phyloP scores from a whole-genome alignment of 2,329 filamentous ascomycete genomes.

The Penicillium sp. region DNA sequence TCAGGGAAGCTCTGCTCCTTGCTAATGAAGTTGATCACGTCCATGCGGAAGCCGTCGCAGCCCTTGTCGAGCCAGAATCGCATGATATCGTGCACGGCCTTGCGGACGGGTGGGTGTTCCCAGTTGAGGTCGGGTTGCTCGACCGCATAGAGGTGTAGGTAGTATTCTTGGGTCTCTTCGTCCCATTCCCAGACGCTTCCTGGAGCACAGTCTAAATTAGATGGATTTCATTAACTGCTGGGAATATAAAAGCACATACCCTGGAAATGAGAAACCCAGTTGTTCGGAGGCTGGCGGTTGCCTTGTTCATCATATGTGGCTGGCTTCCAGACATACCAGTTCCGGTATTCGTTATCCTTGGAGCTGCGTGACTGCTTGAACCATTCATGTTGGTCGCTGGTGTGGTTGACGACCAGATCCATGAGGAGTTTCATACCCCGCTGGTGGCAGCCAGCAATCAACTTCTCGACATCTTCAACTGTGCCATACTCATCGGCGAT shows the following conservation, averaged over 20 bases:
- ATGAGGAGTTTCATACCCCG: constrained; percentile 70
- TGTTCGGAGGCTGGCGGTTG: constrained; percentile 68
- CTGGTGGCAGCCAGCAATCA: constrained; percentile 61
- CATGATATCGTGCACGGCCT: constrained; percentile 71
- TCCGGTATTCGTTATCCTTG: constrained; percentile 62
- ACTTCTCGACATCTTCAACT: constrained; percentile 62
- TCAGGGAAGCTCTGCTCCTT: constrained; percentile 59
- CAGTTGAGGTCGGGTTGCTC: constrained; percentile 86
- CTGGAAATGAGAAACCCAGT: constrained; percentile 60
- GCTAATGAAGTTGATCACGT: constrained; percentile 72
- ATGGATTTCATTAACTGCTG: not conserved
- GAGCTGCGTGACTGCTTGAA: constrained; percentile 66
- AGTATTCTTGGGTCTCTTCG: constrained; percentile 70
- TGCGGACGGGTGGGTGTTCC: constrained; percentile 67
- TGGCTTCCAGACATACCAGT: constrained; percentile 66
- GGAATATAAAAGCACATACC: constrained; percentile 20
- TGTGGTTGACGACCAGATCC: constrained; percentile 77
- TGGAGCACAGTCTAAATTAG: constrained; percentile 33
- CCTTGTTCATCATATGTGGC: constrained; percentile 57
- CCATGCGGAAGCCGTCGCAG: constrained; percentile 71
- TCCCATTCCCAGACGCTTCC: constrained; percentile 60
- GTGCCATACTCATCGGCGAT: constrained; percentile 67
- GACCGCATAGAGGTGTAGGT: constrained; percentile 71
- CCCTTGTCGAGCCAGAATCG: constrained; percentile 76
- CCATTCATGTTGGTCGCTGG: constrained; percentile 69